Evolutionary conservation across 1,284 basidiomycete genomes (phyloP).

Genomic region (Paramarasmius palmivorus): DNA sequence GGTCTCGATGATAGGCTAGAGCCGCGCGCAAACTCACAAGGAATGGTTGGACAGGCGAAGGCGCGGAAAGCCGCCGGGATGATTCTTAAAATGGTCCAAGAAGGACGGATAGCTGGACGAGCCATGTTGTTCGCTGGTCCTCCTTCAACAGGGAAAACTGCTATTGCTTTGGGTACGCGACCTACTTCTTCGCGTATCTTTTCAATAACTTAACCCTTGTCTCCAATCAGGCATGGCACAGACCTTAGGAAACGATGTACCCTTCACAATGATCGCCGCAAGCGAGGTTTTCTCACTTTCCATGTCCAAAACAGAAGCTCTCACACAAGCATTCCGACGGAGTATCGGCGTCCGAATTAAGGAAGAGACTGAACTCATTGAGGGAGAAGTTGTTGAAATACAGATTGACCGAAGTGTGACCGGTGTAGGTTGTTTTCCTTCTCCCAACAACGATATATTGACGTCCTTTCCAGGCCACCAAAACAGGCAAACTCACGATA

Average conservation of each 20-base stretch:
- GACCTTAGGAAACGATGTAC: conserved; percentile 89
- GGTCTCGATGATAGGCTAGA: conserved; percentile 92
- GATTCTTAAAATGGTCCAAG: conserved; percentile 97
- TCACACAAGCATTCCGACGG: conserved; percentile 94
- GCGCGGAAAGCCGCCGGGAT: conserved; percentile 96
- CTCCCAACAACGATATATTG: background rate
- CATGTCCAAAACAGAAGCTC: conserved; percentile 98
- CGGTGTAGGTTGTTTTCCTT: conserved; percentile 63
- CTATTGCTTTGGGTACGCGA: conserved; percentile 87
- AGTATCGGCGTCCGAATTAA: conserved; percentile 97
- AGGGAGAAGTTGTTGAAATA: conserved; percentile 98
- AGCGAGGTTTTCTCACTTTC: conserved; percentile 97
- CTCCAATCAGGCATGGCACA: conserved; percentile 85
- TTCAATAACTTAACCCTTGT: background rate
- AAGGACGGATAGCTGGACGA: conserved; percentile 91
- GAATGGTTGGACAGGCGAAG: conserved; percentile 95
- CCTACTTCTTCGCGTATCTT: background rate
- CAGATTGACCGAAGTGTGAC: conserved; percentile 97
- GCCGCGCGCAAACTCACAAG: conserved; percentile 85
- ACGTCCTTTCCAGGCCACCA: conserved; percentile 81
- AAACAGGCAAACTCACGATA: conserved; percentile 96
- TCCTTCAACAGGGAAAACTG: conserved; percentile 95
- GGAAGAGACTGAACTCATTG: conserved; percentile 96
- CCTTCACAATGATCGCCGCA: conserved; percentile 96
- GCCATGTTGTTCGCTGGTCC: conserved; percentile 97